These are phyloP conservation scores for Pseudogymnoascus sp. DNA, from an alignment of 2,329 filamentous ascomycete genomes.

Conservation along the genomic window DNA sequence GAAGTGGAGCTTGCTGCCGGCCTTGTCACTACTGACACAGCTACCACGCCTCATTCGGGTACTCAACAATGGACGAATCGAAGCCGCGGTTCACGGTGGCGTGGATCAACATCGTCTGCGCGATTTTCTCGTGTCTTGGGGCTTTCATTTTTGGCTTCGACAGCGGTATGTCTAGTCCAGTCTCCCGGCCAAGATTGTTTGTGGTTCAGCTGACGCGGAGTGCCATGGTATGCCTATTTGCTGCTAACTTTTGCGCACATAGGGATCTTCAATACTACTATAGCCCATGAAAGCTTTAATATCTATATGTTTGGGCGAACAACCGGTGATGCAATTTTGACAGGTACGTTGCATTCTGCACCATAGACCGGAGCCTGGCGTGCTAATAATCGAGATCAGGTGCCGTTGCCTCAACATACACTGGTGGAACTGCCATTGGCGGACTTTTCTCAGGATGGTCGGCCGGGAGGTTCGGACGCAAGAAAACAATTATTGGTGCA, in stretches of 20 bases:
- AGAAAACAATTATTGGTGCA: slow-evolving; percentile 1
- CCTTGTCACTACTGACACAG: background rate
- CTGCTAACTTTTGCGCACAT: background rate
- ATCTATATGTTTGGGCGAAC: slow-evolving; percentile 26
- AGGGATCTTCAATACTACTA: slow-evolving; percentile 28
- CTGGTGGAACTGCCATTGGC: background rate
- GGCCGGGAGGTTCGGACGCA: background rate
- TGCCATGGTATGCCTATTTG: background rate
- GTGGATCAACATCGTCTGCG: slow-evolving; percentile 9
- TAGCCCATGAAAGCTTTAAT: slow-evolving; percentile 28
- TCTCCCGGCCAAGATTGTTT: background rate
- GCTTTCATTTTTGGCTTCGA: slow-evolving; percentile 3
- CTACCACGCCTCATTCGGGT: background rate
- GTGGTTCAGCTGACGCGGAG: background rate
- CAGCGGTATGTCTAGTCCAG: background rate
- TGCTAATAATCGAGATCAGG: background rate
- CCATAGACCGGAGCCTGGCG: too few species aligned
- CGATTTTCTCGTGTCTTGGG: slow-evolving; percentile 8
- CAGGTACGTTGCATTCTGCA: slow-evolving; percentile 11
- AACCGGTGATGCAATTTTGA: slow-evolving; percentile 21
- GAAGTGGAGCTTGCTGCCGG: background rate
- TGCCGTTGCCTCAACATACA: background rate
- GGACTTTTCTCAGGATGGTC: background rate
- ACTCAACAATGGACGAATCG: background rate
- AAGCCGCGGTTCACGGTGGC: slow-evolving; percentile 8